Base-by-base conservation (phyloP, 768 basidiomycete species). In the Leccinellum albellum region DNA sequence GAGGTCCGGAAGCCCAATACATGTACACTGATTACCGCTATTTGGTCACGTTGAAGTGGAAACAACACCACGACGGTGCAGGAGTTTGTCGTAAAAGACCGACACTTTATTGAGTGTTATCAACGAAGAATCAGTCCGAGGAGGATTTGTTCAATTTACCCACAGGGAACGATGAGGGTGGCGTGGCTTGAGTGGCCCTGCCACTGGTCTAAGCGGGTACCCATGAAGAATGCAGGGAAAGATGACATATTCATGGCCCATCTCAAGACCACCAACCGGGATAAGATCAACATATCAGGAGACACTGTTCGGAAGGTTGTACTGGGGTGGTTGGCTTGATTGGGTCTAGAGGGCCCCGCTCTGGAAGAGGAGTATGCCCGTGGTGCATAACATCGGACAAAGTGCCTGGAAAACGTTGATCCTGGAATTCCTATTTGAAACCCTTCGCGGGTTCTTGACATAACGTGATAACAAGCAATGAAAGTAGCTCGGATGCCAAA, bases 291-390 rank as follows among this genome's bases (percentile, higher is more conserved):
- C 28, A 28, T 35, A 35, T 35, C 13, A n/a, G 37, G 4, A 45
- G 44, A 23, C 13, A n/a, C 28, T 13, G n/a, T n/a, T 29, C 6
- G 26, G 12, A 17, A 32, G 15, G 31, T 21, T 23, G 21, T 21
- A 3, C 14, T 15, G 21, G 15, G 17, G 7, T 15, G 15, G 26
- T 32, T 3, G 13, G 23, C 15, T 6, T 35, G 32, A 10, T 21
- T 24, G 21, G 21, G 15, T 50, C 21, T 14, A 23, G 7, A 45
- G 6, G 17, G 33, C 23, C 31, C 2, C 40, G 8, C 31, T 14
- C 59, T 54, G 58, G 46, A 59, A 3, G 37, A 21, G 28, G 49
- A n/a, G 23, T 50, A 52, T 52, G 61, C 24, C 42, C 29, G 37
- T 47, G 20, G 33, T n/a, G n/a, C n/a, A n/a, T 33, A 40, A 26